Evolutionary conservation across 2,329 filamentous ascomycete genomes (phyloP).

Genomic region (Calonectria honghensis): DNA sequence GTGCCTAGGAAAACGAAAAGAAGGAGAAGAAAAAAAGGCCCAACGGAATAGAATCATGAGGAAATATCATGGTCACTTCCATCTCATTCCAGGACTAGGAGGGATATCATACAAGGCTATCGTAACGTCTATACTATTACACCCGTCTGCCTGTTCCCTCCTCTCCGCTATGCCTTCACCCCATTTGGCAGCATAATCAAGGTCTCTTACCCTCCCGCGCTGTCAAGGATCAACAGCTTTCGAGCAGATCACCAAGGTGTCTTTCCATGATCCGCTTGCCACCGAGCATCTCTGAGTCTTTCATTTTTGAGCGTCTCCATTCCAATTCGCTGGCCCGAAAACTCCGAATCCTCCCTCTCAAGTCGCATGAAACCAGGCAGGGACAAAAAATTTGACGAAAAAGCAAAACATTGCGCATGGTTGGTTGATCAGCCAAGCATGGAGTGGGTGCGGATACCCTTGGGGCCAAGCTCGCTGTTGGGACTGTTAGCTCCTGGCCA

Average conservation of each 20-base stretch:
- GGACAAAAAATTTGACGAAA: slow-evolving; percentile 43
- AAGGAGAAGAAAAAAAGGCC: not conserved
- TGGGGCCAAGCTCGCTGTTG: slow-evolving; percentile 71
- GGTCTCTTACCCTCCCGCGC: not conserved
- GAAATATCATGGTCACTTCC: slow-evolving; percentile 14
- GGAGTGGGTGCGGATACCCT: slow-evolving; percentile 72
- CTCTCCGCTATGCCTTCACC: slow-evolving; percentile 15
- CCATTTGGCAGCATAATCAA: slow-evolving; percentile 6
- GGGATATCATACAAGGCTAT: slow-evolving; percentile 47
- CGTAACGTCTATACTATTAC: slow-evolving; percentile 52
- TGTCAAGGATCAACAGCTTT: not conserved
- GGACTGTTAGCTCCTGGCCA: slow-evolving; percentile 40
- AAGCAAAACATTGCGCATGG: slow-evolving; percentile 2
- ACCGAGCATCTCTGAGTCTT: slow-evolving; percentile 25
- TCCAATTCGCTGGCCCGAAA: slow-evolving; percentile 49
- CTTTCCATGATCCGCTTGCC: slow-evolving; percentile 39
- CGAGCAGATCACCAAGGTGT: not conserved
- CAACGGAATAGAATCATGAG: slow-evolving; percentile 2
- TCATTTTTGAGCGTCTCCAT: slow-evolving; percentile 38
- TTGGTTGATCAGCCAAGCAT: slow-evolving; percentile 66
- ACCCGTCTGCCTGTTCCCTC: slow-evolving; percentile 34
- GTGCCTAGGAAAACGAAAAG: not conserved
- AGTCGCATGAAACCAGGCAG: slow-evolving; percentile 36
- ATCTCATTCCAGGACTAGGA: slow-evolving; percentile 32
- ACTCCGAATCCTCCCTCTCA: slow-evolving; percentile 47